Base-by-base conservation (phyloP, 2,329 filamentous ascomycete species). In the Penicillium decumbens region DNA sequence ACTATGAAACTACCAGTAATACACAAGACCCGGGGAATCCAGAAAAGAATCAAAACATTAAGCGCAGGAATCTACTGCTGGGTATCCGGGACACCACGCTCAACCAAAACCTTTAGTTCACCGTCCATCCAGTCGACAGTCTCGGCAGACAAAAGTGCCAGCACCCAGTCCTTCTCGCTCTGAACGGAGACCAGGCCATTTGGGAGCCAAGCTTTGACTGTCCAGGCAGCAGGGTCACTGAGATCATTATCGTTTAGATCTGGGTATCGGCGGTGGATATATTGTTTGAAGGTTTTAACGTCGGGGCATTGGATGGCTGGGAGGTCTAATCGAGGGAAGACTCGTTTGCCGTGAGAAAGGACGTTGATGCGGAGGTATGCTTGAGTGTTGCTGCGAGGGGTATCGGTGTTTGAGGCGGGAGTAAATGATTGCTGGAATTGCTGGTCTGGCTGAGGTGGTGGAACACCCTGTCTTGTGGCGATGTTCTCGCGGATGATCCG, bases 101-200 rank as follows among this genome's bases (percentile, higher is more conserved):
- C 72, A 25, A 75, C 59, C 27, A 76, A 54, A 47, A 76, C 67
- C 43, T 66, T 70, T 49, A 76, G 51, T 35, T 74, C 66, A 4
- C 67, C 67, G 50, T 75, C 73, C 72, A 76, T 74, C 74, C 74
- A 76, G 27, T 75, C 73, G 2, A 74, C 67, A 9, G 68, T 70
- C 15, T 68, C 66, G 9, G 69, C 69, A 4, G 70, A 68, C 28
- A 74, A 56, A n/a, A 75, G 61, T 4, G 72, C 70, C 49, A 75
- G 66, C 18, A 69, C 67, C 74, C 73, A 76, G 41, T 75, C 72
- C 32, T 67, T 67, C 43, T 75, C 71, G 39, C 61, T 70, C 10
- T 64, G 61, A 6, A 75, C 60, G 6, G 57, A 46, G 12, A 65
- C 54, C n/a, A 76, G 51, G 4, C 74, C 74, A 43, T 74, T 66